These are phyloP conservation scores for Phialocephala sp. DNA, from an alignment of 2,329 filamentous ascomycete genomes.

Conservation along the genomic window DNA sequence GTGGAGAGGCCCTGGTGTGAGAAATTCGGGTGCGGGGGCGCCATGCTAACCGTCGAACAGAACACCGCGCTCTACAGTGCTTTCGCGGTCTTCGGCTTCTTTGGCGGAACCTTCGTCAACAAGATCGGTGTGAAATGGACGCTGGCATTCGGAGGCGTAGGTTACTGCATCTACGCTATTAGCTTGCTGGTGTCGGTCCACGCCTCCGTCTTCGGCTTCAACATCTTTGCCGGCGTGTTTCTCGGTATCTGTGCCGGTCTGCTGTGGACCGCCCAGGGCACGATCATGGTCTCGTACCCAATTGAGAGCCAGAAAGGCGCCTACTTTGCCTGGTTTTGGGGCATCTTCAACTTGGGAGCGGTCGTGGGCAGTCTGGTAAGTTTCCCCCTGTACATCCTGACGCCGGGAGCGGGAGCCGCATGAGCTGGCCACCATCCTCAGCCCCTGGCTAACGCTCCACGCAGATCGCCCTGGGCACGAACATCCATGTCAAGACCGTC, in stretches of 20 bases:
- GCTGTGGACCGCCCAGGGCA: constrained; percentile 82
- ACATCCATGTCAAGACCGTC: constrained; percentile 61
- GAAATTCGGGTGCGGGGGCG: background rate
- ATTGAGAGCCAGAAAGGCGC: constrained; percentile 81
- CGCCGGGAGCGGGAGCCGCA: background rate
- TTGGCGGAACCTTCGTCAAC: constrained; percentile 81
- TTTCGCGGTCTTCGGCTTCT: constrained; percentile 66
- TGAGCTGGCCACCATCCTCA: background rate
- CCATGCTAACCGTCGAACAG: constrained; percentile 25
- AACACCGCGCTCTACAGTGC: constrained; percentile 55
- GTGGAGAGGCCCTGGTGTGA: constrained; percentile 11
- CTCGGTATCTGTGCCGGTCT: constrained; percentile 81
- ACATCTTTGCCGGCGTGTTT: constrained; percentile 76
- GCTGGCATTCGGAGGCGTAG: constrained; percentile 74
- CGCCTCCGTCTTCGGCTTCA: constrained; percentile 70
- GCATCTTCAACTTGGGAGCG: constrained; percentile 91
- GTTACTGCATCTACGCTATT: constrained; percentile 77
- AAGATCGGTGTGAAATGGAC: constrained; percentile 72
- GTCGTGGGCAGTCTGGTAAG: constrained; percentile 77
- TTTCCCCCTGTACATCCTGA: constrained; percentile 16
- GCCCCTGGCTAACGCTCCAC: constrained; percentile 16
- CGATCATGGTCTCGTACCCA: constrained; percentile 91
- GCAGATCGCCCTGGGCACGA: constrained; percentile 74
- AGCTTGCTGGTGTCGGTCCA: constrained; percentile 75
- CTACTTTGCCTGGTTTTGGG: constrained; percentile 92